Base-by-base conservation (phyloP, 176 grass and related monocot genomes). In the Elaeis guineensis region DNA sequence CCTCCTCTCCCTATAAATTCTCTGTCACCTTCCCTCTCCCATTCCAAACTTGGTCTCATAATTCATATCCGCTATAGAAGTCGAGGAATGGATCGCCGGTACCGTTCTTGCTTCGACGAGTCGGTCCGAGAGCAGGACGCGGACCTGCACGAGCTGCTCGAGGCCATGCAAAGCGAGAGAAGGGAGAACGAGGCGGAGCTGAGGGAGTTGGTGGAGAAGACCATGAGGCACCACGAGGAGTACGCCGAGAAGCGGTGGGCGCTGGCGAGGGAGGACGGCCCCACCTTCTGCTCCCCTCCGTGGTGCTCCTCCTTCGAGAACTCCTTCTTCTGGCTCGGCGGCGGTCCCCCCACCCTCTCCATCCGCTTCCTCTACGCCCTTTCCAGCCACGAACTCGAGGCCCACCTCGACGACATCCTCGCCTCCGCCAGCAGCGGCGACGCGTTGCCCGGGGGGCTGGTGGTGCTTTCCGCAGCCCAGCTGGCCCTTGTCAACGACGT, bases 381-480 rank as follows among this genome's bases (percentile, higher is more conserved):
- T 18, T 54, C 52, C 17, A 6, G 30, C 30, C 8, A 7, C 30
- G 30, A 32, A 6, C 30, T 32, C 6, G 4, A 1, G 30, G 30
- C 30, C 30, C 74, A 79, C 64, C 30, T 95, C 50, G 51, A 75
- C 51, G 69, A 76, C 55, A 19, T 83, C 51, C 15, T 85, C 24
- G 7, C 6, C 26, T 39, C 57, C 55, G n/a, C 14, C 18, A 9
- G 49, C 2, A 3, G 0, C 4, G 17, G 22, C 21, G 18, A 0
- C 59, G 1, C 4, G 0, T 0, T 3, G 15, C 50, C 6, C 0
- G 5, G 19, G 2, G 73, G 78, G 0, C 30, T 82, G 23, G n/a
- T 95, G 17, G 73, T 65, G 12, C 61, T 95, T 52, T 80, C 73
- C 9, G 19, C 82, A 16, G 7, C 30, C n/a, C 85, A 95, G 73